These are phyloP conservation scores for Ogataea neopini DNA, from an alignment of 805 yeast species.

Conservation along the genomic window DNA sequence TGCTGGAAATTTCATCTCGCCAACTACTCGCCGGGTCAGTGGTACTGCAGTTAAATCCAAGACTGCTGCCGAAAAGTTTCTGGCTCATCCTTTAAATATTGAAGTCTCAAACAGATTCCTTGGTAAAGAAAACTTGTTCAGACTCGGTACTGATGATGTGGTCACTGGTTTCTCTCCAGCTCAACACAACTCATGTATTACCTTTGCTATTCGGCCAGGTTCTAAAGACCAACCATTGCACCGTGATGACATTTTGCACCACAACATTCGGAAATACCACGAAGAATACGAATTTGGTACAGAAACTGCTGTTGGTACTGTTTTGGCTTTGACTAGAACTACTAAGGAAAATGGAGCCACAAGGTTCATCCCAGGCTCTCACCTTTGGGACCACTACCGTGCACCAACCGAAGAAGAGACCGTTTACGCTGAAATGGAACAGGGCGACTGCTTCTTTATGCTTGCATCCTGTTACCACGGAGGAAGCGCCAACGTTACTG, in stretches of 20 bases:
- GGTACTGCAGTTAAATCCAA: slow-evolving; percentile 8
- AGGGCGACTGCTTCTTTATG: slow-evolving; percentile 30
- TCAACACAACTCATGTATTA: slow-evolving; percentile 26
- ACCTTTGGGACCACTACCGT: slow-evolving; percentile 29
- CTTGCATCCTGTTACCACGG: slow-evolving; percentile 28
- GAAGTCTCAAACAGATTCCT: slow-evolving; percentile 13
- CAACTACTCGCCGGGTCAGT: slow-evolving; percentile 11
- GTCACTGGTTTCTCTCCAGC: slow-evolving; percentile 20
- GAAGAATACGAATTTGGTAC: slow-evolving; percentile 11
- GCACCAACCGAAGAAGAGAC: slow-evolving; percentile 21
- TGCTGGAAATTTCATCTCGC: slow-evolving; percentile 11
- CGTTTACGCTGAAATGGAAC: slow-evolving; percentile 27
- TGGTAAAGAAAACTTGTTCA: slow-evolving; percentile 4
- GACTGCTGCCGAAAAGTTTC: slow-evolving; percentile 4
- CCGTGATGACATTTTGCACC: slow-evolving; percentile 32
- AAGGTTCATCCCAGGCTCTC: slow-evolving; percentile 33
- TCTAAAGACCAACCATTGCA: slow-evolving; percentile 30
- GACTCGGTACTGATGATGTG: slow-evolving; percentile 10
- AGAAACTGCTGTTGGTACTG: slow-evolving; percentile 27
- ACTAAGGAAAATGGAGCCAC: slow-evolving; percentile 35
- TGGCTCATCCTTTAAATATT: slow-evolving; percentile 3
- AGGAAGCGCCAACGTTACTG: slow-evolving; percentile 27
- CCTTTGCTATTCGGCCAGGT: slow-evolving; percentile 31
- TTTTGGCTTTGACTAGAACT: slow-evolving; percentile 28
- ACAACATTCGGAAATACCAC: slow-evolving; percentile 24